Base-by-base conservation (phyloP, 1,139 yeast species). In the Suhomyces yuchorum region DNA sequence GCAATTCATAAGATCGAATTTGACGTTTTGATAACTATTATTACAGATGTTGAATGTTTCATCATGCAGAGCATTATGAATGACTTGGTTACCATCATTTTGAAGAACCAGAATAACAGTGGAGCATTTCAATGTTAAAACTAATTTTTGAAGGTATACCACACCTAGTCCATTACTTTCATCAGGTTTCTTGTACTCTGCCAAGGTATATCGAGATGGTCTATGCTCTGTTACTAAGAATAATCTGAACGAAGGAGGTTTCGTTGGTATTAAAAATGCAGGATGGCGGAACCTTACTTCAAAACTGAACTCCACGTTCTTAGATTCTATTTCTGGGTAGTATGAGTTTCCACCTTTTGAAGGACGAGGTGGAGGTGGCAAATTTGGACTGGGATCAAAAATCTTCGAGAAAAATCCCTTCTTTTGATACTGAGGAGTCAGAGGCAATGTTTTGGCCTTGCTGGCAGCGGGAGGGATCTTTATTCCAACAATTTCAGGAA, bases 101-200 rank as follows among this genome's bases (percentile, higher is more conserved):
- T 71, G 77, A n/a, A 69, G 49, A 2, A 71, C 79, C 12, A 76
- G 70, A 2, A 68, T 58, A 3, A 54, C 43, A 0, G 79, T 75
- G 12, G 63, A 61, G 3, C 67, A 56, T 1, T 56, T 57, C 30
- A 80, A 55, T n/a, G 69, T 73, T 4, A 78, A 62, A 8, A 56
- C 54, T 18, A 80, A 56, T 30, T 61, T 58, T 43, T 74, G 78
- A 36, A 80, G 54, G 53, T 73, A 78, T 0, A 80, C 60, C 12
- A 71, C 65, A 0, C 84, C 84, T 39, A 77, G 58, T 0, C 83
- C 83, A 48, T 78, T 77, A 34, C 73, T 66, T 35, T 73, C 75
- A 1, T 71, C 72, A 0, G 73, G 68, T 28, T 61, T 59, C 0
- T 73, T 75, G 41, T 72, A 65, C 56, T 72, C 60, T 45, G 67